Conservation (phyloP, 1,284 basidiomycete species). For the Cutaneotrichosporon sp. region DNA sequence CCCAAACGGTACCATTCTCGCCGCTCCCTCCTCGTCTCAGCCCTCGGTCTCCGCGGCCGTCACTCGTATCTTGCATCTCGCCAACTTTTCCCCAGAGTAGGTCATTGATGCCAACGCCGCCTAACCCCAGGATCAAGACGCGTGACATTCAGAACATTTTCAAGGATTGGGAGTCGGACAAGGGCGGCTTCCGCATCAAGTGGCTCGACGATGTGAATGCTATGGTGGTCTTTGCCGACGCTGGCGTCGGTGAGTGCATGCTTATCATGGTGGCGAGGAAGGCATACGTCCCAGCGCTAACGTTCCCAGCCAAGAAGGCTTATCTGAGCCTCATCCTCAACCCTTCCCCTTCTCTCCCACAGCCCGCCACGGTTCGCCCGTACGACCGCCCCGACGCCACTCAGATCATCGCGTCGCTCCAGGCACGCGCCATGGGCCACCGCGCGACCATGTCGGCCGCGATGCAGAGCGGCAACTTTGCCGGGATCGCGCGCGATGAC, state of each 20-base stretch:
- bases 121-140: conserved; percentile 70
- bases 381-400: conserved; percentile 95
- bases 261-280: background rate
- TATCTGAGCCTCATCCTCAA: conserved; percentile 83
- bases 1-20: conserved; percentile 48
- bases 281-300: background rate
- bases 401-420: conserved; percentile 82
- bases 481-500: conserved; percentile 18
- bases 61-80: conserved; percentile 88
- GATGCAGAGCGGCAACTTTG: conserved; percentile 24
- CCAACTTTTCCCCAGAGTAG: conserved; percentile 80
- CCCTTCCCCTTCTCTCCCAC: conserved; percentile 69
- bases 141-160: conserved; percentile 92
- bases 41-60: conserved; percentile 77
- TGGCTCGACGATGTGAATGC: conserved; percentile 97
- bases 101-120: conserved; percentile 14
- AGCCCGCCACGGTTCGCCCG: conserved; percentile 70
- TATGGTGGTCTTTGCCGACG: conserved; percentile 82
- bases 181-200: conserved; percentile 96
- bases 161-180: conserved; percentile 78
- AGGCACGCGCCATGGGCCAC: conserved; percentile 56
- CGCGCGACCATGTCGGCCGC: conserved; percentile 40
- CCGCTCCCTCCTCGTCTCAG: conserved; percentile 40
- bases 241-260: conserved; percentile 54
- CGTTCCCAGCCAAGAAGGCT: conserved; percentile 75